Conservation (phyloP, 257 asterid genomes). For the Primulina tabacum region DNA sequence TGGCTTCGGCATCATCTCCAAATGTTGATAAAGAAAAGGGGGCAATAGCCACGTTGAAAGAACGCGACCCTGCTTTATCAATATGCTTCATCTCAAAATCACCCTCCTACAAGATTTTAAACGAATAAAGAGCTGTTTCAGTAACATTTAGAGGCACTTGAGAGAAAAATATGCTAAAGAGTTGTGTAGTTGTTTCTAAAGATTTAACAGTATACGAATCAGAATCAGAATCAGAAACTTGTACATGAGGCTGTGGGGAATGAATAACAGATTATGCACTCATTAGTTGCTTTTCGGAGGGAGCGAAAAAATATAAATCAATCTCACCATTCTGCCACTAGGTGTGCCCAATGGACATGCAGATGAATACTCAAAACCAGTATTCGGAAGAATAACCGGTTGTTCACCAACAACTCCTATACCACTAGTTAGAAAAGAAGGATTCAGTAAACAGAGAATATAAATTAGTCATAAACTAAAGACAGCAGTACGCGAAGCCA, state of each 20-base stretch:
- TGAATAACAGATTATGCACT: not conserved
- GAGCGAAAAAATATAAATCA: too few relatives aligned
- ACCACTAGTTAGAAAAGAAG: slow-evolving; percentile 45
- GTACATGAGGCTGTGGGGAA: not conserved
- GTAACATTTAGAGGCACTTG: not conserved
- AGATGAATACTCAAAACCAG: slow-evolving; percentile 81
- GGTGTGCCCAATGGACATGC: slow-evolving; percentile 85
- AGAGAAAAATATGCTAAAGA: not conserved
- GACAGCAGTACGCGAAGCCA: not conserved
- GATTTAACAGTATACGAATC: not conserved
- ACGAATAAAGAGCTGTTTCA: slow-evolving; percentile 15
- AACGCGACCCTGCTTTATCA: slow-evolving; percentile 45
- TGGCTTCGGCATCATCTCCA: slow-evolving; percentile 40
- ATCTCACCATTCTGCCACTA: slow-evolving; percentile 83
- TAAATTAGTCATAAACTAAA: not conserved
- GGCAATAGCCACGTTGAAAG: slow-evolving; percentile 65
- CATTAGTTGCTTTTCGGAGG: not conserved
- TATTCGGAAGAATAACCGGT: slow-evolving; percentile 83
- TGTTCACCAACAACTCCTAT: slow-evolving; percentile 88
- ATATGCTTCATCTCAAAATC: slow-evolving; percentile 81
- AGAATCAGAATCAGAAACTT: not conserved
- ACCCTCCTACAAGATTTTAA: slow-evolving; percentile 49
- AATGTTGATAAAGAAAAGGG: slow-evolving; percentile 61
- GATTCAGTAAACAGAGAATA: slow-evolving; percentile 1
- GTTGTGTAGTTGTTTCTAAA: not conserved